Conservation (phyloP, 768 basidiomycete genomes). For the Amanita pallidorosea region DNA sequence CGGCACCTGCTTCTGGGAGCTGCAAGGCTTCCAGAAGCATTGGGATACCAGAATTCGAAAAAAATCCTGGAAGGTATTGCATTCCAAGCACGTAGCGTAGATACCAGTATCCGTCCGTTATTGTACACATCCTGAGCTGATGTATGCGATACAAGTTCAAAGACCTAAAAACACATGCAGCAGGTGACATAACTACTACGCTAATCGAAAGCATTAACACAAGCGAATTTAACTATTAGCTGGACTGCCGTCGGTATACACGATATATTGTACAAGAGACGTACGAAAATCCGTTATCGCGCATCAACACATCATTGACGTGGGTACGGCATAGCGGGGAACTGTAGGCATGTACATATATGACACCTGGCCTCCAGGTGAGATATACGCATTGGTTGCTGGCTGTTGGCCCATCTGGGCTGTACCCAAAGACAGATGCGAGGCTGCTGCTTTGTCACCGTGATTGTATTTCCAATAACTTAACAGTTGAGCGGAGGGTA, state of each 20-base stretch:
- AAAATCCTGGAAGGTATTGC: conserved; percentile 50
- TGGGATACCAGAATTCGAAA: conserved; percentile 59
- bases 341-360: conserved; percentile 33
- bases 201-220: conserved; percentile 4
- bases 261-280: conserved; percentile 3
- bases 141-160: background rate
- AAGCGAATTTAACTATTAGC: conserved; percentile 4
- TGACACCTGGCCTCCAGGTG: conserved; percentile 24
- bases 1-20: conserved; percentile 81
- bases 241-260: conserved; percentile 4
- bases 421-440: background rate
- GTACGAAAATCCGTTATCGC: background rate
- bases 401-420: background rate
- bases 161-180: conserved; percentile 4
- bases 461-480: conserved; percentile 32
- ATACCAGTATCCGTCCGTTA: background rate
- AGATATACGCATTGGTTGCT: conserved; percentile 7
- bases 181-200: background rate
- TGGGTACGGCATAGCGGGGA: conserved; percentile 11
- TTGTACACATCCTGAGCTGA: background rate
- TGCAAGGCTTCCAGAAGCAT: conserved; percentile 53
- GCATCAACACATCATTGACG: conserved; percentile 9
- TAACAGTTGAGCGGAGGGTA: conserved; percentile 53
- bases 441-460: conserved; percentile 15
- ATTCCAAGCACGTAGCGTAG: conserved; percentile 28